phyloP scores from a whole-genome alignment of 2,329 filamentous ascomycete species.

The Ophiocordyceps sinensis region DNA sequence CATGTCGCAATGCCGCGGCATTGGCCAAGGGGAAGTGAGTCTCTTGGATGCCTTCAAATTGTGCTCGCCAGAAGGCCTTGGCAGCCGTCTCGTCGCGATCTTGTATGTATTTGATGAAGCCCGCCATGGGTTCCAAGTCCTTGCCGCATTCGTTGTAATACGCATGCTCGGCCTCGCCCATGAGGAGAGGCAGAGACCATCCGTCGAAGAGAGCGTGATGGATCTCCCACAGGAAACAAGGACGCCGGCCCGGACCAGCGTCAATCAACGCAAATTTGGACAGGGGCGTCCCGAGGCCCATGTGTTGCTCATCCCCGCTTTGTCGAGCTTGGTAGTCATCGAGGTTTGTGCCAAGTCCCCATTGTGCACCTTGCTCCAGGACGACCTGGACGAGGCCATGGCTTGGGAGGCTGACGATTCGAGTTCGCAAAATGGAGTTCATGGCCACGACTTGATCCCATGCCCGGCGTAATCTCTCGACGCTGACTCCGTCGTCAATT shows the following conservation, averaged over 20 bases:
- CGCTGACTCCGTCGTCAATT: not conserved
- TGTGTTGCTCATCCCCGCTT: slow-evolving; percentile 11
- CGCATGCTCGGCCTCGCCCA: slow-evolving; percentile 5
- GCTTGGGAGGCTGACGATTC: slow-evolving; percentile 1
- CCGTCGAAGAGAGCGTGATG: slow-evolving; percentile 38
- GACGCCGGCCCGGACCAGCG: not conserved
- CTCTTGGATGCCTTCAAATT: slow-evolving; percentile 14
- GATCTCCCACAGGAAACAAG: slow-evolving; percentile 22
- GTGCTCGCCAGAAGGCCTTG: slow-evolving; percentile 26
- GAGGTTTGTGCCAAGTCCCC: slow-evolving; percentile 14
- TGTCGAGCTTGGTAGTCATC: slow-evolving; percentile 17
- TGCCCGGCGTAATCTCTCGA: slow-evolving; percentile 1
- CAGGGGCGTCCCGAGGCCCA: slow-evolving; percentile 9
- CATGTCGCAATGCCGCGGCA: slow-evolving; percentile 6
- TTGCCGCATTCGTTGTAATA: slow-evolving; percentile 4
- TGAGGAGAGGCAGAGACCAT: slow-evolving; percentile 28
- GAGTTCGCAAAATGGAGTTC: slow-evolving; percentile 4
- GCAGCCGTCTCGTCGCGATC: slow-evolving; percentile 11
- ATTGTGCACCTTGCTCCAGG: slow-evolving; percentile 17
- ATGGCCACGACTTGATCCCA: slow-evolving; percentile 3
- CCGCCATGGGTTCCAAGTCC: slow-evolving; percentile 12
- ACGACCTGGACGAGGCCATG: slow-evolving; percentile 26
- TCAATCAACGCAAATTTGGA: slow-evolving; percentile 7
- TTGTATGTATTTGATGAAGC: slow-evolving; percentile 27
- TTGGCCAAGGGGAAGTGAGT: slow-evolving; percentile 4